These are phyloP conservation scores for Arabidopsis arenosa DNA, from an alignment of 345 rosid species.

Conservation along the genomic window DNA sequence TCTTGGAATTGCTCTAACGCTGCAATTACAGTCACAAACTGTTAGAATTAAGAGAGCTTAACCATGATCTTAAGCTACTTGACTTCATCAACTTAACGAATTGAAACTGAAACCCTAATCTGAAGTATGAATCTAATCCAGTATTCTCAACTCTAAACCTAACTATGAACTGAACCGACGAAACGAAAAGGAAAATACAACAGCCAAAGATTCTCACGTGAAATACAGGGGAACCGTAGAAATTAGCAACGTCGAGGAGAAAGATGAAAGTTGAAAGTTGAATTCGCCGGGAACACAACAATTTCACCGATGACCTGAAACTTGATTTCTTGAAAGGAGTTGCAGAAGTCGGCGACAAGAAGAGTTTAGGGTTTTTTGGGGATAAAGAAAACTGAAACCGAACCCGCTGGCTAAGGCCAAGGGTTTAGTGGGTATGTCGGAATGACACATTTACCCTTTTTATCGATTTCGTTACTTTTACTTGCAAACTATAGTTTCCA, in stretches of 20 bases:
- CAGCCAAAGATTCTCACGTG: background rate
- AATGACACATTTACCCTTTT: conserved; percentile 2
- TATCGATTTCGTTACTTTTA: background rate
- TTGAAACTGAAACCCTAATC: background rate
- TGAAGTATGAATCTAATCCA: background rate
- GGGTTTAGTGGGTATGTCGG: background rate
- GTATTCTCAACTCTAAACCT: conserved; percentile 1
- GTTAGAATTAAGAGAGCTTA: conserved; percentile 5
- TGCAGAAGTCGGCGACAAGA: conserved; percentile 26
- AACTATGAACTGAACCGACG: conserved; percentile 4
- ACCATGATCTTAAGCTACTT: background rate
- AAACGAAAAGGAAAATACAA: background rate
- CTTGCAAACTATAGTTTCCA: background rate
- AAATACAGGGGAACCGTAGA: background rate
- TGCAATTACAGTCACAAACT: conserved; percentile 24
- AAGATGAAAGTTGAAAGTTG: background rate
- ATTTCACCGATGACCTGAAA: conserved; percentile 31
- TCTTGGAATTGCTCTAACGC: conserved; percentile 42
- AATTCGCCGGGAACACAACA: conserved; percentile 7
- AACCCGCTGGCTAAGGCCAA: background rate
- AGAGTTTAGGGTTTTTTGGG: conserved; percentile 7
- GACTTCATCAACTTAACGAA: background rate
- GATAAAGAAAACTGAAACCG: background rate
- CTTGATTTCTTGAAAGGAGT: conserved; percentile 7
- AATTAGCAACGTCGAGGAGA: background rate